Base-by-base conservation (phyloP, 768 basidiomycete species). In the Pluteus cervinus region DNA sequence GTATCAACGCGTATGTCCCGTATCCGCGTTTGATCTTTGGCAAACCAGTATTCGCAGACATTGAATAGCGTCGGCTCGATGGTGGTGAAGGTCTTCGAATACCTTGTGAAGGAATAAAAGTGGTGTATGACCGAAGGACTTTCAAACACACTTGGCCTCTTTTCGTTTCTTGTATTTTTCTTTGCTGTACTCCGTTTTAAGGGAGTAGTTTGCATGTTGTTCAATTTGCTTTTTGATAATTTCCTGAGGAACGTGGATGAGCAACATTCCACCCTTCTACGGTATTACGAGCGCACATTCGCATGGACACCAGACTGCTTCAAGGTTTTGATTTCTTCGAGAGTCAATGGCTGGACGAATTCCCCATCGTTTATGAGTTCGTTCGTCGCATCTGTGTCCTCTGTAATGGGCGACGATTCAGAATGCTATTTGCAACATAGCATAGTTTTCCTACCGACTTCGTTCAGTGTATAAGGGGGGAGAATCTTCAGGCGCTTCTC, bases 121-220 rank as follows among this genome's bases (percentile, higher is more conserved):
- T 33, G 29, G n/a, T 5, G 23, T 22, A 20, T 15, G 41, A 23
- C 14, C 17, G 24, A 16, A 26, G 36, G 20, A 28, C 8, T 24
- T 31, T 28, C 14, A 31, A 26, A 56, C 81, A 47, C 53, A 94
- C 93, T 98, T 99, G 40, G 88, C 91, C 63, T 93, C 89, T 59
- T 99, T 99, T 25, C 90, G 73, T 58, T 93, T 94, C 57, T 78
- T 85, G 62, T 97, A 99, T 57, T 99, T 99, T 53, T 98, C 93
- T 61, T 99, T 98, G 61, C 88, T 92, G 60, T 93, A 98, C 59
- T 94, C 96, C 1, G 93, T 98, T 62, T 98, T 98, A 33, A 98
- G 66, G 8, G 81, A 79, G 57, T 86, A 99, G 50, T 88, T 86
- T 21, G 86, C 82, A 51, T 98, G 94, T 51, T 82, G 77, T 49